Percentiles rank a stretch among this genome's conserved stretches.
Evolutionary conservation across 2,329 filamentous ascomycete species (phyloP).

Genomic region (Xylariaceae sp.): DNA sequence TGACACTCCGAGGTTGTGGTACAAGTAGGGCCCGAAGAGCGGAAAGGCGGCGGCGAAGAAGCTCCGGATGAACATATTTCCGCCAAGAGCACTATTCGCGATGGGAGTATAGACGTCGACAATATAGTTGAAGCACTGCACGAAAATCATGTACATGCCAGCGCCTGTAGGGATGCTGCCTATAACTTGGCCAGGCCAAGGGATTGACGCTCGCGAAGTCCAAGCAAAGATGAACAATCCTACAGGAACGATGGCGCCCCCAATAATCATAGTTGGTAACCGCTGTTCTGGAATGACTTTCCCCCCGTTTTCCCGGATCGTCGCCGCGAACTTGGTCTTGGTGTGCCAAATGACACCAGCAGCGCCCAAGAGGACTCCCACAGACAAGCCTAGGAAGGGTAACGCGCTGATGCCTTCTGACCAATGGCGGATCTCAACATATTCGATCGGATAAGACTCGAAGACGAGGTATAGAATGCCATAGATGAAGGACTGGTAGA

Average conservation of each 20-base stretch:
- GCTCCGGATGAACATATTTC: constrained; percentile 23
- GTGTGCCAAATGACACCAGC: constrained; percentile 26
- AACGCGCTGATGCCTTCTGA: constrained; percentile 49
- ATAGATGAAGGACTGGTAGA: constrained; percentile 55
- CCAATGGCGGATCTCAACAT: constrained; percentile 51
- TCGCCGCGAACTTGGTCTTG: constrained; percentile 18
- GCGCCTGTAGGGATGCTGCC: constrained; percentile 22
- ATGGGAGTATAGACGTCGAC: constrained; percentile 26
- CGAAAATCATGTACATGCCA: constrained; percentile 29
- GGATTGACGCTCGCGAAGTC: constrained; percentile 6
- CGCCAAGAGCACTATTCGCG: constrained; percentile 23
- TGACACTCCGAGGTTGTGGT: constrained; percentile 23
- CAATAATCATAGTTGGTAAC: constrained; percentile 21
- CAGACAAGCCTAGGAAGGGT: constrained; percentile 53
- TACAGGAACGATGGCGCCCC: constrained; percentile 15
- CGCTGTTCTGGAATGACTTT: constrained; percentile 22
- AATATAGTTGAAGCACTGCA: constrained; percentile 27
- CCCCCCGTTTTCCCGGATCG: constrained; percentile 17
- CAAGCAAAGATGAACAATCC: constrained; percentile 25
- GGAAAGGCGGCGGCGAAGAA: constrained; percentile 24
- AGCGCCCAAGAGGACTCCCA: constrained; percentile 47
- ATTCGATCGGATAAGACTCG: constrained; percentile 56
- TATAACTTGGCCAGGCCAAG: constrained; percentile 21
- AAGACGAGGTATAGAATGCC: constrained; percentile 54
- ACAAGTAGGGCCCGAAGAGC: constrained; percentile 21